phyloP scores from a whole-genome alignment of 208 protist genomes.

The Trypanosoma congolense region DNA sequence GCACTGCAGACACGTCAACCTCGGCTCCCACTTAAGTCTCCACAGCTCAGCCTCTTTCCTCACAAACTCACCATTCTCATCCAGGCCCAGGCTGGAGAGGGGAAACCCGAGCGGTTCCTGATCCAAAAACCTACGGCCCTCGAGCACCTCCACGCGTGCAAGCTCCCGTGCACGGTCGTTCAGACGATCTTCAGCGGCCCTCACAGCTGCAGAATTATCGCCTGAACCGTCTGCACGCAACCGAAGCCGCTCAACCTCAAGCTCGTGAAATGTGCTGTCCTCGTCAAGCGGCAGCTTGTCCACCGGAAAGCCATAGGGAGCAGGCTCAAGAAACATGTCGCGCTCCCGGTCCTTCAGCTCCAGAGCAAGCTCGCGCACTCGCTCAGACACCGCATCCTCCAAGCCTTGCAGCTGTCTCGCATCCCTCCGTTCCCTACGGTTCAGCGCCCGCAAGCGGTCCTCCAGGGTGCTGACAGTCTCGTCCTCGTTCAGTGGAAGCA shows the following conservation, averaged over 20 bases:
- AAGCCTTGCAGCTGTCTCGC: constrained; percentile 29
- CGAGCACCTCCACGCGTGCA: constrained; percentile 29
- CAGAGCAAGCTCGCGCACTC: constrained; percentile 54
- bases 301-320: constrained; percentile 53
- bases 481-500: constrained; percentile 68
- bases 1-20: constrained; percentile 42
- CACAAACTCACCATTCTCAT: constrained; percentile 50
- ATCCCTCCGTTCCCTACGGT: constrained; percentile 42
- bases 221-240: constrained; percentile 46
- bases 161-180: constrained; percentile 55
- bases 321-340: constrained; percentile 59
- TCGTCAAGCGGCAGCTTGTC: constrained; percentile 55
- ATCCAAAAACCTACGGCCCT: constrained; percentile 56
- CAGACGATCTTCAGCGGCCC: constrained; percentile 51
- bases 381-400: constrained; percentile 44
- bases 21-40: constrained; percentile 50
- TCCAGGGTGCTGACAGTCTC: constrained; percentile 42
- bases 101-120: constrained; percentile 60
- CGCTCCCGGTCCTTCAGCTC: constrained; percentile 66
- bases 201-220: constrained; percentile 33
- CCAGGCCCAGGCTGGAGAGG: constrained; percentile 56
- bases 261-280: constrained; percentile 48
- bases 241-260: constrained; percentile 44
- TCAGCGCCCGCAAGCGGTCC: constrained; percentile 55
- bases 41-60: constrained; percentile 46